Base-by-base conservation (phyloP, 1,284 basidiomycete species). In the Moesziomyces parantarcticus region DNA sequence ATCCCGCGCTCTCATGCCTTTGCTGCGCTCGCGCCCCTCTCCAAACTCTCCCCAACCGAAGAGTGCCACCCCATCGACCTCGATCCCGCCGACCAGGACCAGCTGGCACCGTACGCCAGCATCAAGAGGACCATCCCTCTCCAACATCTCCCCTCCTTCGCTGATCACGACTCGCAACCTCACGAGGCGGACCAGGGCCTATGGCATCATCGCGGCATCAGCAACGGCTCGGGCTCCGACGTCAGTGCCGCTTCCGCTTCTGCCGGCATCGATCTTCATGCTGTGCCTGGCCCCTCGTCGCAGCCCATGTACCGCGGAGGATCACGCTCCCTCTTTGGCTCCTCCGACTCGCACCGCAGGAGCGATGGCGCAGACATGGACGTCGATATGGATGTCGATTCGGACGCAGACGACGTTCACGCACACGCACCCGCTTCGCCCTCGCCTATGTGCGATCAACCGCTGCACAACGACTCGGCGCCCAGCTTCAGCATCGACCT, bases 1-100 rank as follows among this genome's bases (percentile, higher is more conserved):
- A 69, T 77, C 25, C 72, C 75, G 3, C 66, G 75, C 25, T 75
- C 75, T 0, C 67, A 65, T 26, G 75, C 68, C 13, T 76, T 76
- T 50, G 73, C 67, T 0, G 62, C 63, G 3, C 52, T 76, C 14
- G 61, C 75, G 23, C 75, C 67, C 3, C 62, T 70, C 40, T 48
- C 58, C 50, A 60, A 58, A 44, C 58, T 58, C 26, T 68, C 65
- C 1, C 65, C 65, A 0, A 68, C 58, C 13, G 49, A 68, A 48
- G 65, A 68, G 25, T 61, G 42, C 39, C 42, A 57, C 25, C 39
- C 50, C 50, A 61, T 68, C 50, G 55, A 68, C 32, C 51, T 68
- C 34, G 47, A 55, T 20, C 46, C 55, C n/a, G 18, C 57, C 8
- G 43, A 62, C 3, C 44, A 44, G 16, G 55, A 54, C 13, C 55